Percentiles rank a stretch among this genome's conserved stretches.
Evolutionary conservation across 192 early-diverging fungal species (phyloP).

Genomic region (Coemansia sp.): DNA sequence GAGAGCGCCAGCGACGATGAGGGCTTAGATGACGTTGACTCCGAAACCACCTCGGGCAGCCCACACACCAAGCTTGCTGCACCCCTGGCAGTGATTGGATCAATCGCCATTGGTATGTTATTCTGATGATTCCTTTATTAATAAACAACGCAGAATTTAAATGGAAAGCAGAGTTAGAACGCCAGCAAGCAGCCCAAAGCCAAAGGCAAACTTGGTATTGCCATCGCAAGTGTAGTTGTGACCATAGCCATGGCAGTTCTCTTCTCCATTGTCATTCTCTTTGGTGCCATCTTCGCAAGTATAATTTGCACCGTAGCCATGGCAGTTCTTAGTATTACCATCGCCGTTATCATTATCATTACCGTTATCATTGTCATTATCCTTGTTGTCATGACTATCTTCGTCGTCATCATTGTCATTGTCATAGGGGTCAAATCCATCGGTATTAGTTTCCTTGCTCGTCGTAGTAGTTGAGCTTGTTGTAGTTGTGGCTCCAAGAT

Average conservation of each 20-base stretch:
- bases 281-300: no score
- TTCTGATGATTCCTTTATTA: not conserved
- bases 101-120: slow-evolving; percentile 1
- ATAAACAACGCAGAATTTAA: not conserved
- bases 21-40: slow-evolving; percentile 6
- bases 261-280: not conserved
- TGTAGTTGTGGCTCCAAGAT: not conserved
- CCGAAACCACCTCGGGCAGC: slow-evolving; percentile 1
- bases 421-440: not conserved
- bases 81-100: slow-evolving; percentile 10
- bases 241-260: not conserved
- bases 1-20: slow-evolving; percentile 11
- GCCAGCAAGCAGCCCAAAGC: not conserved
- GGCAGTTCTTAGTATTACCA: not conserved
- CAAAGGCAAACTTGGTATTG: not conserved
- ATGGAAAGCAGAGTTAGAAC: not conserved
- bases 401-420: not conserved
- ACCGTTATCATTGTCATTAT: not conserved
- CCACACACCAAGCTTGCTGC: not conserved
- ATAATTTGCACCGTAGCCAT: no score
- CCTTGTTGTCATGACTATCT: not conserved
- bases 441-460: not conserved
- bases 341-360: not conserved
- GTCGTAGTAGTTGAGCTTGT: not conserved
- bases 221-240: not conserved